Base-by-base conservation (phyloP, 2,329 filamentous ascomycete genomes). In the Chaetomiaceae sp. region DNA sequence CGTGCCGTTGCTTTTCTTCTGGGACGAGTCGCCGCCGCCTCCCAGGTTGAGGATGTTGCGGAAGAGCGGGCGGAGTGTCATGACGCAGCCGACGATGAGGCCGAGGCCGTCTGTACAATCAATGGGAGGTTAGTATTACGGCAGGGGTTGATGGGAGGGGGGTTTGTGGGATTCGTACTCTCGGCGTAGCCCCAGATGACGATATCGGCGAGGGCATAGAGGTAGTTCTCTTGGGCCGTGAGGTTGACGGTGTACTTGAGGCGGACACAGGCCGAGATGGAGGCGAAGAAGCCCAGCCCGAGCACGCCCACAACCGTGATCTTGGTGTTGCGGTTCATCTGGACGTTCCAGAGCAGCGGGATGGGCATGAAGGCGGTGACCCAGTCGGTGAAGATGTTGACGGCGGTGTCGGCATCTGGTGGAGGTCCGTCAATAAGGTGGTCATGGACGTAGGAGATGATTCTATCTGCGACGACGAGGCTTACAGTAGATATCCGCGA, bases 201-300 rank as follows among this genome's bases (percentile, higher is more conserved):
- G 15, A 42, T 42, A 20, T 42, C 38, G 6, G 38, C 38, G 3
- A 42, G 38, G 25, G 38, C 38, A 23, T 42, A 31, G 27, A 31
- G 27, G 27, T 31, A 31, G 27, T 31, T 9, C 27, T 31, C 27
- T 12, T 31, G 27, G 9, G 39, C 39, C 17, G 39, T 43, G 22
- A 45, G 43, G 11, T 45, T 45, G 43, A 45, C 43, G 5, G 43
- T 45, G 43, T 45, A 45, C 19, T 34, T 45, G 43, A 45, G 43
- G 8, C 43, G 43, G 17, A 45, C 43, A 25, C 43, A 45, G 29
- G 43, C 43, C 3, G 43, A 45, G 20, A 45, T 33, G 5, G 43
- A 45, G 27, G 43, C 43, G 15, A 45, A 45, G 43, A 45, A 45
- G 17, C 43, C 43, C 17, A 45, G 27, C 27, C 43, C 43, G 1